phyloP scores from a whole-genome alignment of 768 basidiomycete species.

The Tephrocybe sp. region DNA sequence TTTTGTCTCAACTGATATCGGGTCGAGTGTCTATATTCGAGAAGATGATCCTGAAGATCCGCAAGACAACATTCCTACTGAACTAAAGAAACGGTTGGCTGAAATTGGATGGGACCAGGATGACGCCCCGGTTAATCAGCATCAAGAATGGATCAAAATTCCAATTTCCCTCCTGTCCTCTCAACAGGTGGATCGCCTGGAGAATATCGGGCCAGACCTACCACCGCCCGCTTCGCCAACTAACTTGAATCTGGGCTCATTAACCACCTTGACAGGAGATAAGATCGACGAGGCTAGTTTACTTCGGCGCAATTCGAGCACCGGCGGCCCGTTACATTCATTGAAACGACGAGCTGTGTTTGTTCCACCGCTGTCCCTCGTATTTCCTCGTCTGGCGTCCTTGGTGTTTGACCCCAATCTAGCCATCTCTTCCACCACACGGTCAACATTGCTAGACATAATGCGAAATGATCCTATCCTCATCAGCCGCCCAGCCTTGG shows the following conservation, averaged over 20 bases:
- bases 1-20: constrained; percentile 76
- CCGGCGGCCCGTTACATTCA: constrained; percentile 41
- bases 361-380: constrained; percentile 54
- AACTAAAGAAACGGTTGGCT: constrained; percentile 62
- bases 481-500: constrained; percentile 62
- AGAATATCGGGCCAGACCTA: constrained; percentile 28
- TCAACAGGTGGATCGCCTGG: constrained; percentile 53
- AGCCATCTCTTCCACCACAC: constrained; percentile 54
- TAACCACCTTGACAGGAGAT: constrained; percentile 16
- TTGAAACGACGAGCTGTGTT: constrained; percentile 67
- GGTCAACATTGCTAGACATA: constrained; percentile 56
- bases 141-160: constrained; percentile 57
- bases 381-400: constrained; percentile 54
- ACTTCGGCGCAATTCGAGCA: constrained; percentile 57
- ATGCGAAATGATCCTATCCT: constrained; percentile 76
- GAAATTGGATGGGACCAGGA: constrained; percentile 79
- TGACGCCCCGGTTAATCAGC: constrained; percentile 51
- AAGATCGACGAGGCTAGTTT: constrained; percentile 33
- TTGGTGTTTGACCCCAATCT: constrained; percentile 56
- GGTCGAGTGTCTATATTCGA: constrained; percentile 56
- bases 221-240: constrained; percentile 21
- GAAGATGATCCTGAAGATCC: constrained; percentile 51
- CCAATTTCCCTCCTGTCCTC: constrained; percentile 68
- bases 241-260: constrained; percentile 31
- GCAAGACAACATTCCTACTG: constrained; percentile 57